A percentile compares a stretch with the other conserved stretches of the same genome.
phyloP scores from a whole-genome alignment of 495 filamentous ascomycete genomes.

The Aspergillus ostianus region DNA sequence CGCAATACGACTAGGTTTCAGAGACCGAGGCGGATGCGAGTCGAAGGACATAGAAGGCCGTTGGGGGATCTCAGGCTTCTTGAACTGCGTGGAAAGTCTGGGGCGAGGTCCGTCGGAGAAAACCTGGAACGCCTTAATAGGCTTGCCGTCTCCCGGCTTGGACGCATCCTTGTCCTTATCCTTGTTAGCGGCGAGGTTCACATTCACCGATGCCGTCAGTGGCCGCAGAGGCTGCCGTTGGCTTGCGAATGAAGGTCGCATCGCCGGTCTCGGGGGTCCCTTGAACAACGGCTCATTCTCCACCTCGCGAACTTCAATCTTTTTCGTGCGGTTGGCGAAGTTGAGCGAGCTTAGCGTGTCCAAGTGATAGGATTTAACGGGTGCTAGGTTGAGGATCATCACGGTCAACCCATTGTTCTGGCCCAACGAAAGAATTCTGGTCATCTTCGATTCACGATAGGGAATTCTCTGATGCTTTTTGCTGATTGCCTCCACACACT shows the following conservation, averaged over 20 bases:
- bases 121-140: conserved; percentile 76
- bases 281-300: conserved; percentile 90
- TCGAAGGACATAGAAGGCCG: conserved; percentile 43
- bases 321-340: conserved; percentile 93
- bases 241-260: conserved; percentile 42
- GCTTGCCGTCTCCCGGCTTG: conserved; percentile 60
- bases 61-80: conserved; percentile 37
- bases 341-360: conserved; percentile 93
- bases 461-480: conserved; percentile 80
- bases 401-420: conserved; percentile 95
- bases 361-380: conserved; percentile 80
- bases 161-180: conserved; percentile 41
- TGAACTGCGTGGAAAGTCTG: conserved; percentile 36
- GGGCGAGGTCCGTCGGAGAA: conserved; percentile 68
- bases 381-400: conserved; percentile 95
- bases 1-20: conserved; percentile 28
- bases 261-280: conserved; percentile 55
- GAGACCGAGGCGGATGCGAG: conserved; percentile 23
- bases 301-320: conserved; percentile 91
- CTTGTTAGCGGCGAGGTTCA: conserved; percentile 51
- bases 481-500: conserved; percentile 93
- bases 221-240: conserved; percentile 75
- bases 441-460: conserved; percentile 97
- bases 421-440: conserved; percentile 83
- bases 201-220: conserved; percentile 58